Percentiles rank a stretch among this genome's conserved stretches.
Evolutionary conservation across 2,329 filamentous ascomycete species (phyloP).

Genomic region (Hymenoscyphus fructigenus): DNA sequence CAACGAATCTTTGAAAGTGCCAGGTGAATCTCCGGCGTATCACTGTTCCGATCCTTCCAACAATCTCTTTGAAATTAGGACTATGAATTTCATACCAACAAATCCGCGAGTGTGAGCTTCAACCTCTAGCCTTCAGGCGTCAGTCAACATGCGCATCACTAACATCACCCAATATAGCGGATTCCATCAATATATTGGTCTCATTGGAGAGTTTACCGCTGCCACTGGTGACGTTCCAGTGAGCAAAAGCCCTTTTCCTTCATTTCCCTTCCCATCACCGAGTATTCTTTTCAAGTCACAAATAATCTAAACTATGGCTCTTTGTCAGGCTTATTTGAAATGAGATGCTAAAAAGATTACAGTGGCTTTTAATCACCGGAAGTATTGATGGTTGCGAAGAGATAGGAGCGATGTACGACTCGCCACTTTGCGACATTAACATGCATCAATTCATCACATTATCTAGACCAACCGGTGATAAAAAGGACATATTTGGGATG

Average conservation of each 20-base stretch:
- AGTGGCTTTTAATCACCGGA: not conserved
- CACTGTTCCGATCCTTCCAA: not conserved
- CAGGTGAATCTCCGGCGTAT: not conserved
- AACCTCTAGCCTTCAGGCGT: not conserved
- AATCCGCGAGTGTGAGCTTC: not conserved
- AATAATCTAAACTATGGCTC: too few relatives aligned
- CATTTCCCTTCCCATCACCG: too few relatives aligned
- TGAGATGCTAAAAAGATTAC: too few relatives aligned
- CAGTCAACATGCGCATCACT: not conserved
- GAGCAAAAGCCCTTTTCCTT: not conserved
- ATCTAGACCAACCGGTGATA: not conserved
- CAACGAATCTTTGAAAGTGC: not conserved
- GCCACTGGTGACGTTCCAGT: not conserved
- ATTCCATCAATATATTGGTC: too few relatives aligned
- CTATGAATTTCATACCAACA: not conserved
- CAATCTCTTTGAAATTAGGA: not conserved
- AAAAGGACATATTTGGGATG: not conserved
- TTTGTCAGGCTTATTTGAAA: too few relatives aligned
- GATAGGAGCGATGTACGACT: not conserved
- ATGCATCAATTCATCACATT: not conserved
- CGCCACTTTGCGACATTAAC: not conserved
- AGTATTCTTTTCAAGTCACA: too few relatives aligned
- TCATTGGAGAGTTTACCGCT: not conserved
- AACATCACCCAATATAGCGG: not conserved
- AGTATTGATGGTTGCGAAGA: not conserved